These are phyloP conservation scores for Trichocomaceae sp. DNA, from an alignment of 2,329 filamentous ascomycete species.

Conservation along the genomic window DNA sequence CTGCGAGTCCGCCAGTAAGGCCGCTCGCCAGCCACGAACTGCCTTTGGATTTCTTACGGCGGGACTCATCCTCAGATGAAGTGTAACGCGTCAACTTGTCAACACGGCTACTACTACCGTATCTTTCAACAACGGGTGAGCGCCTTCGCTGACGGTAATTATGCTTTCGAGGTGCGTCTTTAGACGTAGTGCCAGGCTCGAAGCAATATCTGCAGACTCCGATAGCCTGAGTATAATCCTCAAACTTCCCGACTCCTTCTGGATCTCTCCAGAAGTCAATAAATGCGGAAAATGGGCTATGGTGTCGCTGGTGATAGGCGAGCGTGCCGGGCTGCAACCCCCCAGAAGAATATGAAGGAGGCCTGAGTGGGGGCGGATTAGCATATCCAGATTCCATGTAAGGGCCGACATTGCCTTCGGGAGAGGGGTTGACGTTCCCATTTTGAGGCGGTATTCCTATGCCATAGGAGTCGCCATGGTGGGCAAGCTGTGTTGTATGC, in stretches of 20 bases:
- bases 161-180: slow-evolving; percentile 56
- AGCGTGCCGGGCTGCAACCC: slow-evolving; percentile 32
- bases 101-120: slow-evolving; percentile 41
- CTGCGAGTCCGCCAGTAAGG: slow-evolving; percentile 50
- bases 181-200: slow-evolving; percentile 50
- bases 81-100: slow-evolving; percentile 56
- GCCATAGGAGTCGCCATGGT: slow-evolving; percentile 9
- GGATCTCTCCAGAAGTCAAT: slow-evolving; percentile 58
- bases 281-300: slow-evolving; percentile 50
- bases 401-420: slow-evolving; percentile 10
- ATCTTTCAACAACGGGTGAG: slow-evolving; percentile 40
- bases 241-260: slow-evolving; percentile 59
- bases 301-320: slow-evolving; percentile 47
- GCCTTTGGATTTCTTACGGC: slow-evolving; percentile 39
- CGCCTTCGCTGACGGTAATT: slow-evolving; percentile 43
- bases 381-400: background rate
- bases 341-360: slow-evolving; percentile 16
- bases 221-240: slow-evolving; percentile 62
- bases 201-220: slow-evolving; percentile 61
- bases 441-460: slow-evolving; percentile 4
- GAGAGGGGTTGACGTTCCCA: slow-evolving; percentile 1
- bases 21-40: slow-evolving; percentile 50
- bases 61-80: slow-evolving; percentile 46
- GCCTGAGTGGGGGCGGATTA: slow-evolving; percentile 1
- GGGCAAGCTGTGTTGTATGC: background rate